Evolutionary conservation across 352 stramenopile genomes (phyloP), one percentile per base, ranked within the genome.

Genomic region (Elongisporangium anandrum): DNA sequence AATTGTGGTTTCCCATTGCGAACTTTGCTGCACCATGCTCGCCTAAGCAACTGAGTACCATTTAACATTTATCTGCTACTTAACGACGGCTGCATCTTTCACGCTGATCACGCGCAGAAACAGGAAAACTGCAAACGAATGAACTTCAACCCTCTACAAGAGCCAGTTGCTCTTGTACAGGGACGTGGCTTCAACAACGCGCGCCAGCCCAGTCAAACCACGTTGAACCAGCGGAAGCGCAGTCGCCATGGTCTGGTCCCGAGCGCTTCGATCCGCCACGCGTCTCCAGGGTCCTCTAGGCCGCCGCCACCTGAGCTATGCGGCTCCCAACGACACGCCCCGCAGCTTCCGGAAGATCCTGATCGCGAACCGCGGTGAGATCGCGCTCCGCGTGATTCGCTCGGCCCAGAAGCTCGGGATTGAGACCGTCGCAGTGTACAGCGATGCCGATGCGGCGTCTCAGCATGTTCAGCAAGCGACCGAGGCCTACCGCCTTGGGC

Each of bases 391-490:
- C 49, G 85, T 97, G 61, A 71, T 91, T 41, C 81, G 76, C 56
- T 94, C 91, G 16, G 87, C 86, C 12, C 89, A 92, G 51, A 79
- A 80, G 50, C 76, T 98, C 54, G 87, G 88, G 39, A 94, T 98
- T 34, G 73, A 94, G 66, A 98, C 92, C 4, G 92, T 98, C 21
- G 87, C 89, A 8, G 75, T 98, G 24, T 97, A 97, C 69, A 93
- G 74, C 38, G 92, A 97, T 50, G 81, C 86, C 3, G 92, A 98
- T 61, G 77, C 66, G 26, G 70, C 88, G 60, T 72, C 90, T 41
- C 73, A 94, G 61, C 78, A 90, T 54, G 87, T 95, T 2, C 80
- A 87, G 50, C 66, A 77, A 65, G 85, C 85, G 29, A 85, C 79
- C 12, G 85, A 95, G 60, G 78, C 84, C 24, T 86, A 89, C 59